These are phyloP conservation scores for Cornus florida DNA, from an alignment of 148 eudicot genomes.

Conservation along the genomic window DNA sequence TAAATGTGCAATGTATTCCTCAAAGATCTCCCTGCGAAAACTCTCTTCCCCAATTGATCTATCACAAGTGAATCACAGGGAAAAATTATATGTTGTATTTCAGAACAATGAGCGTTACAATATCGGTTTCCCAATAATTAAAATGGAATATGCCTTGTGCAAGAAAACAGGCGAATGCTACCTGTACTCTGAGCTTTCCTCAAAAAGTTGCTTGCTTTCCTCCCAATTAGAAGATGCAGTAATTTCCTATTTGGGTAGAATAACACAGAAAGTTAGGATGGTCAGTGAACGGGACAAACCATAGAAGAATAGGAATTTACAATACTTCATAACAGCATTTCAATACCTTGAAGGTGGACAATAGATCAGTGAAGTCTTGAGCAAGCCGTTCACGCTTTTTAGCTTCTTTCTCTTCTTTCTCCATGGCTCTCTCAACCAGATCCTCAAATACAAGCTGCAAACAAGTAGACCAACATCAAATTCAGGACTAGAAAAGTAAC, in stretches of 20 bases:
- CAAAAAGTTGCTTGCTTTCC: conserved; percentile 70
- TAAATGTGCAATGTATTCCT: conserved; percentile 58
- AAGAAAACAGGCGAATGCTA: conserved; percentile 16
- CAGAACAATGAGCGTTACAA: background rate
- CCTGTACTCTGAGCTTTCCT: conserved; percentile 91
- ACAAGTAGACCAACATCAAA: conserved; percentile 5
- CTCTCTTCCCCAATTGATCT: conserved; percentile 82
- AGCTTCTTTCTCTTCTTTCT: conserved; percentile 95
- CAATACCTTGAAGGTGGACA: conserved; percentile 66
- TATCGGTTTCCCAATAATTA: conserved; percentile 5
- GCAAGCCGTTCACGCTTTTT: conserved; percentile 84
- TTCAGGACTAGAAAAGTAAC: background rate
- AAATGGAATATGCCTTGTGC: background rate
- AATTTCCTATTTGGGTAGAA: conserved; percentile 54
- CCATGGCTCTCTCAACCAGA: conserved; percentile 83
- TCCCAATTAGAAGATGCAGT: conserved; percentile 77
- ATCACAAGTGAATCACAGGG: conserved; percentile 2
- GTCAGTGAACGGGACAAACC: background rate
- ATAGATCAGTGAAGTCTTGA: conserved; percentile 74
- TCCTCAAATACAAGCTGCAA: conserved; percentile 91
- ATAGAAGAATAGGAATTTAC: background rate
- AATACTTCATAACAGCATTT: background rate
- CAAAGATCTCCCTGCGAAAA: conserved; percentile 67
- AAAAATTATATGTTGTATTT: background rate
- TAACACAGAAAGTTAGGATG: conserved; percentile 15